These are phyloP conservation scores for Trichoderma asperellum DNA, from an alignment of 2,329 filamentous ascomycete genomes.

Conservation along the genomic window DNA sequence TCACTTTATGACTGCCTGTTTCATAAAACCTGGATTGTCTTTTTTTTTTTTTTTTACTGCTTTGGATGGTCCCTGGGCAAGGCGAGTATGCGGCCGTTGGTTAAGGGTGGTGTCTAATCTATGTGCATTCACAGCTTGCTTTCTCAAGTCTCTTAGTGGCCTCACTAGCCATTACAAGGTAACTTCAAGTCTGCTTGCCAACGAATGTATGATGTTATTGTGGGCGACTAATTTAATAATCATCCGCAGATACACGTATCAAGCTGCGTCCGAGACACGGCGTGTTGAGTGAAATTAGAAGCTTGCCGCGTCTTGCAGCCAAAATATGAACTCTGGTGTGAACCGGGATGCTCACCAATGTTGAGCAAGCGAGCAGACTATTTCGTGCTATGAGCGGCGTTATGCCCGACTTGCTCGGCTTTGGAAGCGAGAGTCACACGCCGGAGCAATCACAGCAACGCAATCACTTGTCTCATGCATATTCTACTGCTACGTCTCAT, in stretches of 20 bases:
- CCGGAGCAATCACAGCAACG: not conserved
- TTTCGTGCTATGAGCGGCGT: slow-evolving; percentile 19
- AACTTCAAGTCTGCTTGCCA: not conserved
- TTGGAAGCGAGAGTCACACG: slow-evolving; percentile 6
- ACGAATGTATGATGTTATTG: not conserved
- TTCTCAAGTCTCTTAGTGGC: not conserved
- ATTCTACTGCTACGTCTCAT: not conserved
- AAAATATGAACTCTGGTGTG: not conserved
- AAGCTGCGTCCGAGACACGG: not conserved
- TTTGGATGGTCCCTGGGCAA: not conserved
- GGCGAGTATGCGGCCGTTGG: not conserved
- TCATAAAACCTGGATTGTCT: not conserved
- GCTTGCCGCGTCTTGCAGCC: slow-evolving; percentile 3
- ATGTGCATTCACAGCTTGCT: not conserved
- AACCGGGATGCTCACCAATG: not conserved
- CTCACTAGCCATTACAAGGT: not conserved
- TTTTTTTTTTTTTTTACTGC: not conserved
- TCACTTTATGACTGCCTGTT: slow-evolving; percentile 2
- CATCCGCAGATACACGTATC: not conserved
- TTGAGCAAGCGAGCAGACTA: slow-evolving; percentile 8
- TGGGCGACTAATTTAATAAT: slow-evolving; percentile 2
- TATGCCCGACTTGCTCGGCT: slow-evolving; percentile 19
- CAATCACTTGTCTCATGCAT: slow-evolving; percentile 19
- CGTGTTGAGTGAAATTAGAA: slow-evolving; percentile 2
- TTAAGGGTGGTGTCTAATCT: not conserved